Evolutionary conservation across 176 grass and related monocot genomes (phyloP), one percentile per base, ranked within the genome.

Genomic region (Rhynchospora breviuscula): DNA sequence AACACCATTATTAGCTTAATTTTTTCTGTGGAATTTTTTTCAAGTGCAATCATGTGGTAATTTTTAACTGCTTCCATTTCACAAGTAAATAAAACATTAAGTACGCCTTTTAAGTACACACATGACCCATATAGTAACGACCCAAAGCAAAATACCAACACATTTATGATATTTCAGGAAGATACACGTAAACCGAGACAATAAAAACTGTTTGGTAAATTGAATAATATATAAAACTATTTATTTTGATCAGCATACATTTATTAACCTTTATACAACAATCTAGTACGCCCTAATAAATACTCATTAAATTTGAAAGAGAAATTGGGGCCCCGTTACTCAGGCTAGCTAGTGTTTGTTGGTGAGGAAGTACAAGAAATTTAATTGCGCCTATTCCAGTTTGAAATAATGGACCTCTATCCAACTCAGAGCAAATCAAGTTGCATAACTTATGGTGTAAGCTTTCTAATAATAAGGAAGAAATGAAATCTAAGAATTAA

Each of bases 311-410:
- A 77, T 77, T 77, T 33, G 73, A 56, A 31, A 56, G 48, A 7
- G 13, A 26, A 31, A 77, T 77, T 77, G 48, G 47, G 22, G 73
- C 7, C 49, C 8, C 6, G 72, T 53, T 76, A 10, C 22, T 31
- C 23, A 31, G 49, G 4, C 57, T 51, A 75, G 70, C n/a, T 14
- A 4, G 7, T 26, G 66, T 40, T 40, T 53, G 66, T 77, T 77
- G 73, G 73, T 77, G 25, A 53, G 54, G 3, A 77, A 76, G 72
- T 76, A 76, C 72, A 31, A 26, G 48, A 76, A 31, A 76, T 29
- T 77, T 77, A 77, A 77, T 31, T 77, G 73, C 12, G 56, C 49
- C 23, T 52, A 77, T 29, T 25, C 26, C 5, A 74, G 6, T 52
- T 75, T 75, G 70, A 56, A 56, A 31, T 56, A 33, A 5, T 77